Percentiles rank a stretch among this genome's conserved stretches.
These are phyloP conservation scores for Trichoderma semiorbis DNA, from an alignment of 2,329 filamentous ascomycete species.

Conservation along the genomic window DNA sequence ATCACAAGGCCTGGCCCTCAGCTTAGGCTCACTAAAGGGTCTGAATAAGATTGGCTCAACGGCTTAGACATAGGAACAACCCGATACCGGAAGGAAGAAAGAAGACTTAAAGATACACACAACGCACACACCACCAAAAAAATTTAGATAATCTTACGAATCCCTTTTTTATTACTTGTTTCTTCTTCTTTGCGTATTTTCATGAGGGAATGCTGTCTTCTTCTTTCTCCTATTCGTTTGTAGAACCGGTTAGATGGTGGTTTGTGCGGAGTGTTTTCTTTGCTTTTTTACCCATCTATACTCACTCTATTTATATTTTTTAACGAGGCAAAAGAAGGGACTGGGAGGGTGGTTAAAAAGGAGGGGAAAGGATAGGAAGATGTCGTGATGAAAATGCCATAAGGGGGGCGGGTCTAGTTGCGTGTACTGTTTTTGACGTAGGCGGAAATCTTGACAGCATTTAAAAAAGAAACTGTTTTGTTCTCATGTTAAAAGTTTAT, in stretches of 20 bases:
- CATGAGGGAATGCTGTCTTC: neutral
- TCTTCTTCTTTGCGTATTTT: neutral
- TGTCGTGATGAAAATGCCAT: neutral
- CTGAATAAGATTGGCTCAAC: conserved; percentile 71
- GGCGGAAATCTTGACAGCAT: neutral
- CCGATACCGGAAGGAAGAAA: conserved; percentile 17
- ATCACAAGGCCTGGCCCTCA: conserved; percentile 90
- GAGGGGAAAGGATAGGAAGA: neutral
- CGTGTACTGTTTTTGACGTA: neutral
- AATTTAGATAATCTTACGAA: conserved; percentile 17
- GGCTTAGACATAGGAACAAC: conserved; percentile 24
- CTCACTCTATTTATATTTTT: neutral
- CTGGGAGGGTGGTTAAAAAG: neutral
- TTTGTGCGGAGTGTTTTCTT: neutral
- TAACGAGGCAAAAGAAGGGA: neutral
- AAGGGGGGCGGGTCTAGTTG: neutral
- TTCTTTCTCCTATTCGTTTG: neutral
- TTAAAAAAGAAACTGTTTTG: neutral
- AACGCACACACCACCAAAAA: neutral
- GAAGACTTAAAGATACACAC: neutral
- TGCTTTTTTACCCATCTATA: neutral
- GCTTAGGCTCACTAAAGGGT: conserved; percentile 90
- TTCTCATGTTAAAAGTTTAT: neutral
- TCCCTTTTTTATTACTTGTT: neutral
- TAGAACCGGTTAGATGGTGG: conserved; percentile 12